These are phyloP conservation scores for Pseudoneurospora amorphoporcata DNA, from an alignment of 495 filamentous ascomycete genomes.

Conservation along the genomic window DNA sequence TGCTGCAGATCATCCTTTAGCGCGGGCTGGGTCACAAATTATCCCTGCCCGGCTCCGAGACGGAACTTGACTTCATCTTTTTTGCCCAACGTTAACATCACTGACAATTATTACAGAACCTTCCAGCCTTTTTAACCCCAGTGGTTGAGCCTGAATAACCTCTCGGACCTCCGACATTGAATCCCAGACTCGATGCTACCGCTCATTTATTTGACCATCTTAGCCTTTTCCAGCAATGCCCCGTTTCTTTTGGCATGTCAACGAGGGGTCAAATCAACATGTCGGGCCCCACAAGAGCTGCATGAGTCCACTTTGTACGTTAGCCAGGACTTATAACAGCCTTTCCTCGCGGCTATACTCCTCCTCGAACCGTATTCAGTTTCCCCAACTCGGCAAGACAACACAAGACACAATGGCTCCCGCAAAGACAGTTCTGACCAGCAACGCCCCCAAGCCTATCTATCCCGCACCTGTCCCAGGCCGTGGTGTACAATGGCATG, in stretches of 20 bases:
- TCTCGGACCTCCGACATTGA: background rate
- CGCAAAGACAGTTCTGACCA: slow-evolving; percentile 32
- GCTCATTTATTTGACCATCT: background rate
- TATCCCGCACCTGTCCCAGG: slow-evolving; percentile 46
- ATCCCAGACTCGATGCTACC: background rate
- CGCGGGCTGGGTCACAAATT: background rate
- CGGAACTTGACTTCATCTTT: background rate
- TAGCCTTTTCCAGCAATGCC: background rate
- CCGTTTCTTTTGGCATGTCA: background rate
- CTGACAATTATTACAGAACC: background rate
- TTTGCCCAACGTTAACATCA: background rate
- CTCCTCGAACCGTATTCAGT: background rate
- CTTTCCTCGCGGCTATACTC: background rate
- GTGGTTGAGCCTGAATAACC: background rate
- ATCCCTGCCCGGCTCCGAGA: background rate
- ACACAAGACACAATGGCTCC: slow-evolving; percentile 13
- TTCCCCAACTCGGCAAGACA: background rate
- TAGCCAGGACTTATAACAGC: background rate
- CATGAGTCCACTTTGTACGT: background rate
- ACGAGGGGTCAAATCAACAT: background rate
- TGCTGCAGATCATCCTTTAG: background rate
- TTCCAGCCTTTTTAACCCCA: background rate
- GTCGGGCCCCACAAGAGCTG: background rate
- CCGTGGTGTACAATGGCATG: slow-evolving; percentile 45
- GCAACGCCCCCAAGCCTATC: slow-evolving; percentile 46